Evolutionary conservation across 352 stramenopile species (phyloP).

Genomic region (Globisporangium apiculatum): DNA sequence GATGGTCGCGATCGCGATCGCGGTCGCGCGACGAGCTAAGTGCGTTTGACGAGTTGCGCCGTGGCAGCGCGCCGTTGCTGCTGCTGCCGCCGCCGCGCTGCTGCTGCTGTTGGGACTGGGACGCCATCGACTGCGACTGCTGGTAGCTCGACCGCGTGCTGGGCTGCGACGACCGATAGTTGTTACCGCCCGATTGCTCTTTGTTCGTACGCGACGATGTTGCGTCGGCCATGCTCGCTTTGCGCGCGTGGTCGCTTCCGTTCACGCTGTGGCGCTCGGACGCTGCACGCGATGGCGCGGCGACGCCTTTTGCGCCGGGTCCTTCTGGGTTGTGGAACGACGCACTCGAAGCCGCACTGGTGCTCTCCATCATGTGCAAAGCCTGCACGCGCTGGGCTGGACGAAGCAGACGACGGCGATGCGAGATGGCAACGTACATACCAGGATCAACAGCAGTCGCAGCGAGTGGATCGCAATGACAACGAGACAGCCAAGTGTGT

Average conservation of each 20-base stretch:
- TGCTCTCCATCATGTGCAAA: slow-evolving; percentile 15
- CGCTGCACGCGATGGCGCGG: not conserved
- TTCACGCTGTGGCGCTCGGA: slow-evolving; percentile 7
- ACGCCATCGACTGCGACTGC: slow-evolving; percentile 6
- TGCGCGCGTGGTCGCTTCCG: slow-evolving; percentile 9
- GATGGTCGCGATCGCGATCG: not conserved
- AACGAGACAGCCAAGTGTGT: too few species aligned
- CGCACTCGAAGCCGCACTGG: slow-evolving; percentile 9
- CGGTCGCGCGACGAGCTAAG: slow-evolving; percentile 6
- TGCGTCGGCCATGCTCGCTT: slow-evolving; percentile 5
- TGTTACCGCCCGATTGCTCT: slow-evolving; percentile 2
- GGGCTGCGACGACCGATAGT: slow-evolving; percentile 10
- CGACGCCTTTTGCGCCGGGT: not conserved
- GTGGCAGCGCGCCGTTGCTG: slow-evolving; percentile 20
- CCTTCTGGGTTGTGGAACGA: slow-evolving; percentile 8
- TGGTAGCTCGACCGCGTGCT: slow-evolving; percentile 9
- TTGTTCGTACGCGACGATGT: slow-evolving; percentile 14
- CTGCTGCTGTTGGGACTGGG: slow-evolving; percentile 10
- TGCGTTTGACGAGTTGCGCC: slow-evolving; percentile 41
- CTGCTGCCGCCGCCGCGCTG: not conserved
- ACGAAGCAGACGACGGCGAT: too few species aligned
- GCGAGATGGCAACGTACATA: not conserved
- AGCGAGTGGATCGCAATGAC: too few species aligned
- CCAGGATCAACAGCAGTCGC: too few species aligned
- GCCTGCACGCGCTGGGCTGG: too few species aligned